A percentile compares a stretch with the other conserved stretches of the same genome.
phyloP scores from a whole-genome alignment of 192 early-diverging fungal genomes.

The Coemansia sp. region DNA sequence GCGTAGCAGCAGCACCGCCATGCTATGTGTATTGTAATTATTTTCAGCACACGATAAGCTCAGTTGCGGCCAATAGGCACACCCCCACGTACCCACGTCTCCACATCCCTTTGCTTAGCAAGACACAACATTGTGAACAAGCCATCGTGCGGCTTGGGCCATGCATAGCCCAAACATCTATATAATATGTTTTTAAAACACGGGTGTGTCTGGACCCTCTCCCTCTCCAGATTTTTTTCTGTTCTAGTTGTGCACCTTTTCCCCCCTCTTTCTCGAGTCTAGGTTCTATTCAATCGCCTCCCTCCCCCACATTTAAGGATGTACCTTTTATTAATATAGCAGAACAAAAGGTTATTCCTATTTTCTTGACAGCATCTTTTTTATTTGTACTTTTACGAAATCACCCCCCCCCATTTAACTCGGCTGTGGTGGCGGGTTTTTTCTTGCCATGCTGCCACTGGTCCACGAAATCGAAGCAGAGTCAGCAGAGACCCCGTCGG shows the following conservation, averaged over 20 bases:
- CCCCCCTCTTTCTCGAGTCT: background rate
- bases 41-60: background rate
- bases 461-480: conserved; percentile 13
- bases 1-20: too few relatives aligned
- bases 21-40: too few relatives aligned
- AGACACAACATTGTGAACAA: too few relatives aligned
- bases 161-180: too few relatives aligned
- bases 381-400: conserved; percentile 3
- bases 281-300: background rate
- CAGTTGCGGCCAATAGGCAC: background rate
- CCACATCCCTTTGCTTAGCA: too few relatives aligned
- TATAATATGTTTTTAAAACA: too few relatives aligned
- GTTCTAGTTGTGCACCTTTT: background rate
- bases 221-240: too few relatives aligned
- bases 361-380: background rate
- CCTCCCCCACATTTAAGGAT: too few relatives aligned
- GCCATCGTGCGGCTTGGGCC: too few relatives aligned
- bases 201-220: background rate
- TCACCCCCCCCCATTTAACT: background rate
- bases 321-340: background rate
- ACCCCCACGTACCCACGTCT: background rate
- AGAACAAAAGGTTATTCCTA: background rate
- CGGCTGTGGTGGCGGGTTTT: background rate
- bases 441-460: conserved; percentile 2
- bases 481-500: background rate